A percentile compares a stretch with the other conserved stretches of the same genome.
Conservation (phyloP, 192 early-diverging fungal genomes). For the Gamsiella multidivaricata region DNA sequence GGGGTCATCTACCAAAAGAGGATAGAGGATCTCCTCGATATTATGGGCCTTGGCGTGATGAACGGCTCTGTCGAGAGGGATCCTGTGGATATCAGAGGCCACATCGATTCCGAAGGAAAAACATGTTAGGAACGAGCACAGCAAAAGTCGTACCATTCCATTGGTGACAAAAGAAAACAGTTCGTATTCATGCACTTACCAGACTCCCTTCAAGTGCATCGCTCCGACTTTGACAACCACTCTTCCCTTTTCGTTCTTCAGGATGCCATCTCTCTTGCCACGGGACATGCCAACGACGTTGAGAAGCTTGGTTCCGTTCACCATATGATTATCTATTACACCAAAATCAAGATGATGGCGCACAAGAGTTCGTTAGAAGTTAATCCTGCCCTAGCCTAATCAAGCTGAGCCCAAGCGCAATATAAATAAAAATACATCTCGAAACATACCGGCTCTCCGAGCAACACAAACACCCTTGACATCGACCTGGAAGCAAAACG, state of each 20-base stretch:
- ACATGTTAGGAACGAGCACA: neutral
- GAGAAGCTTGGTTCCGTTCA: constrained; percentile 88
- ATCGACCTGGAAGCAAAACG: constrained; percentile 84
- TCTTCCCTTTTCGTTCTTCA: constrained; percentile 89
- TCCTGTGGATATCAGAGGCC: constrained; percentile 8
- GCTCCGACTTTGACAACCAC: constrained; percentile 88
- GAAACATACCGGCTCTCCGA: constrained; percentile 67
- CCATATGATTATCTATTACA: constrained; percentile 81
- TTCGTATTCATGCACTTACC: constrained; percentile 57
- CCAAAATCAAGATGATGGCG: neutral
- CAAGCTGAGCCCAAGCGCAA: constrained; percentile 5
- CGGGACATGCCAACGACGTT: constrained; percentile 91
- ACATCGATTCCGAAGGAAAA: neutral
- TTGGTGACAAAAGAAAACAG: neutral
- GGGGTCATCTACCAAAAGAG: constrained; percentile 81
- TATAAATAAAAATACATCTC: neutral
- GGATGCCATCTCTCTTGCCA: constrained; percentile 85
- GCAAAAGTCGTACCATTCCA: neutral
- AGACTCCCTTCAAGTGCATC: constrained; percentile 90
- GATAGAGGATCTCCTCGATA: constrained; percentile 77
- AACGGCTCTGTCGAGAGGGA: constrained; percentile 65
- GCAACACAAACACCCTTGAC: constrained; percentile 84
- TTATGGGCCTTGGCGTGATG: constrained; percentile 76
- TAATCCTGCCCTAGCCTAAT: constrained; percentile 3
- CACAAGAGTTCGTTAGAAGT: constrained; percentile 6